Evolutionary conservation across 2,329 filamentous ascomycete genomes (phyloP).

Genomic region (Calonectria pteridis): DNA sequence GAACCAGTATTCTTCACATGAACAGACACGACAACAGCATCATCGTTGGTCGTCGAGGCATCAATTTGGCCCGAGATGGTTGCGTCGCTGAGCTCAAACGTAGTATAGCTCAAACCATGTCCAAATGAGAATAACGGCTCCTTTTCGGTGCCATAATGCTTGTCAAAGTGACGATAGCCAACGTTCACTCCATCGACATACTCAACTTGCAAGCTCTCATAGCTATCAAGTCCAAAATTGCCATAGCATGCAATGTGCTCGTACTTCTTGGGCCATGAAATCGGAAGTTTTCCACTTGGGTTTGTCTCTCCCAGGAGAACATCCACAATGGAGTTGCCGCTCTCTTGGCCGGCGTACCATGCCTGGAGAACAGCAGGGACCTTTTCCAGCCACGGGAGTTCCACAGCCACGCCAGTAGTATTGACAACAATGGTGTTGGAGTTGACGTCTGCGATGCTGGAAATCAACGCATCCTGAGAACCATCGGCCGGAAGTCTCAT

Average conservation of each 20-base stretch:
- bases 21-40: neutral
- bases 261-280: constrained; percentile 22
- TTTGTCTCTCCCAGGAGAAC: constrained; percentile 55
- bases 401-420: constrained; percentile 71
- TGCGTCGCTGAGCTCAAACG: constrained; percentile 1
- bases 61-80: constrained; percentile 1
- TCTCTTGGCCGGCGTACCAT: constrained; percentile 77
- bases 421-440: constrained; percentile 70
- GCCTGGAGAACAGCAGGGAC: constrained; percentile 71
- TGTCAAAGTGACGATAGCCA: constrained; percentile 18
- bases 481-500: constrained; percentile 71
- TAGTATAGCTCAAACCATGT: constrained; percentile 15
- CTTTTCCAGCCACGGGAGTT: constrained; percentile 65
- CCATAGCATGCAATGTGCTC: constrained; percentile 19
- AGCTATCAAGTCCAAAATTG: constrained; percentile 13
- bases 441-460: constrained; percentile 66
- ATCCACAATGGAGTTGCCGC: constrained; percentile 74
- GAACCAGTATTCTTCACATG: neutral
- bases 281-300: constrained; percentile 22
- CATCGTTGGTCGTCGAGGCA: neutral
- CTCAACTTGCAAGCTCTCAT: constrained; percentile 1
- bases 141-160: neutral
- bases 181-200: constrained; percentile 23
- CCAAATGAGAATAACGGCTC: constrained; percentile 18
- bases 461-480: constrained; percentile 70